Percentiles rank a stretch among this genome's conserved stretches.
Evolutionary conservation across 345 rosid genomes (phyloP).

Genomic region (Syzygium grande): DNA sequence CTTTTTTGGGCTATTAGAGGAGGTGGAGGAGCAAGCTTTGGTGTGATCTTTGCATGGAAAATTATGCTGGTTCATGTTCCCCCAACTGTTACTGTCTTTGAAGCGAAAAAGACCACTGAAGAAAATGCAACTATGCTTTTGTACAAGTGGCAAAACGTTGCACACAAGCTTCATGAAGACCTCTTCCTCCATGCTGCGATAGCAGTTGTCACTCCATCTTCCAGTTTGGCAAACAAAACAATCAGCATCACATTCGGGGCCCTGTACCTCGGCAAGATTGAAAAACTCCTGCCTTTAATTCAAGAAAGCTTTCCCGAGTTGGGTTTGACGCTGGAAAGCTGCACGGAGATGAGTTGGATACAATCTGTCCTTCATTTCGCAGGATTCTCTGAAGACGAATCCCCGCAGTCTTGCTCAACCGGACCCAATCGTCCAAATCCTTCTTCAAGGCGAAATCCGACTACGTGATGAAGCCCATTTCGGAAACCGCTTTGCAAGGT

Average conservation of each 20-base stretch:
- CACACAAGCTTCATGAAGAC: conserved; percentile 37
- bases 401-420: conserved; percentile 36
- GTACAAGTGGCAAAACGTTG: conserved; percentile 44
- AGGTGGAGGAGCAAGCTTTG: conserved; percentile 71
- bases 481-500: conserved; percentile 28
- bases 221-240: conserved; percentile 18
- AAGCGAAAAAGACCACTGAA: conserved; percentile 32
- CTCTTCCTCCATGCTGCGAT: conserved; percentile 23
- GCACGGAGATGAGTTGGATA: conserved; percentile 58
- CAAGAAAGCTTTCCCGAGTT: conserved; percentile 43
- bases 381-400: conserved; percentile 28
- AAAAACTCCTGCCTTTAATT: conserved; percentile 24
- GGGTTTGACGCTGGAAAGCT: conserved; percentile 35
- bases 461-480: conserved; percentile 29
- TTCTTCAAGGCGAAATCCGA: conserved; percentile 64
- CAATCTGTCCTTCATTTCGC: conserved; percentile 47
- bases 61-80: conserved; percentile 63
- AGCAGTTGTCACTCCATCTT: conserved; percentile 30
- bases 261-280: conserved; percentile 32
- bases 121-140: conserved; percentile 37
- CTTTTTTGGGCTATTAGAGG: conserved; percentile 71
- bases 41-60: conserved; percentile 53
- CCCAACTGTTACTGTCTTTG: conserved; percentile 45
- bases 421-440: conserved; percentile 32
- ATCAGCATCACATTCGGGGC: conserved; percentile 12